These are phyloP conservation scores for Wickerhamomyces xylosicus DNA, from an alignment of 805 yeast species.

Conservation along the genomic window DNA sequence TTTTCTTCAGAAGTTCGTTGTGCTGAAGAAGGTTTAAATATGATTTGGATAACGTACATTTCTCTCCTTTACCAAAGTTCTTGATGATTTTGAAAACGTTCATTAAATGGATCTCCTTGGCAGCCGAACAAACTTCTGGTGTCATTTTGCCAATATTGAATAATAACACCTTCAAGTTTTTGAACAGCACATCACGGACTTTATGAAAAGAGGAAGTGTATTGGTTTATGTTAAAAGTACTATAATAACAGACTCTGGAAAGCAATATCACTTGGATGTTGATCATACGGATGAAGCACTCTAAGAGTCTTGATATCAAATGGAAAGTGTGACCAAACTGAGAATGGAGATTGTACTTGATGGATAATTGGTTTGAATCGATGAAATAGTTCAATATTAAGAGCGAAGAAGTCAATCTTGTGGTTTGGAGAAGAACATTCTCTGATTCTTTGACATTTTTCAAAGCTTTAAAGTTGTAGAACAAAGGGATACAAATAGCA, in stretches of 20 bases:
- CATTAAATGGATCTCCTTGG: not conserved
- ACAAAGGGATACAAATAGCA: conserved; percentile 2
- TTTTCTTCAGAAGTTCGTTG: not conserved
- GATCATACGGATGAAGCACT: not conserved
- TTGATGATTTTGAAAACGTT: not conserved
- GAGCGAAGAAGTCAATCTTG: conserved; percentile 3
- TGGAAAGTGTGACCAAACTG: conserved; percentile 10
- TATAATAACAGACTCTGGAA: not conserved
- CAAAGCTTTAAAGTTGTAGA: conserved; percentile 4
- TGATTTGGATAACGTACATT: not conserved
- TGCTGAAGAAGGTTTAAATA: not conserved
- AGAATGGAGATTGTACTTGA: conserved; percentile 4
- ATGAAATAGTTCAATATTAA: conserved; percentile 7
- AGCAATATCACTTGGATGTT: not conserved
- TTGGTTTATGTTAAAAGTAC: not conserved
- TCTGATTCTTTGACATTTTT: conserved; percentile 3
- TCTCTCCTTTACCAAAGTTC: not conserved
- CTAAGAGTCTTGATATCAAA: conserved; percentile 4
- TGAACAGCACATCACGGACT: not conserved
- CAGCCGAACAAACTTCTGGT: not conserved
- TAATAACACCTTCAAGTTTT: not conserved
- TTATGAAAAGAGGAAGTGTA: not conserved
- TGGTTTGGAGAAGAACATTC: not conserved
- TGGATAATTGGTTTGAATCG: conserved; percentile 1
- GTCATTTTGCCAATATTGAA: not conserved